These are phyloP conservation scores for Tulasnella sp. DNA, from an alignment of 768 basidiomycete species.

Conservation along the genomic window DNA sequence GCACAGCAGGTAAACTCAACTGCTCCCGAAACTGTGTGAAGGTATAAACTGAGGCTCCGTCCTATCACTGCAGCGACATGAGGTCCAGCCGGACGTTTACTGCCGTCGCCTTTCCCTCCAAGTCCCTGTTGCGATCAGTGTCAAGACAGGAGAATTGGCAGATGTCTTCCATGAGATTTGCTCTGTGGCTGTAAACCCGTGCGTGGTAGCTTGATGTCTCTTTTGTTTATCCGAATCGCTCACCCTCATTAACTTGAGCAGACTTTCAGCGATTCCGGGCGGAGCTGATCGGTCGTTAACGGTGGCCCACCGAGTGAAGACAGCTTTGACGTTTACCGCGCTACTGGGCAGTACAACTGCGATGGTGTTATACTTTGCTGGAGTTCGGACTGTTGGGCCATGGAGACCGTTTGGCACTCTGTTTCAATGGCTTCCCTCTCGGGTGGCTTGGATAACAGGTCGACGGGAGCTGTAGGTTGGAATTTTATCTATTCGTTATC, in stretches of 20 bases:
- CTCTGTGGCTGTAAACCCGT: constrained; percentile 80
- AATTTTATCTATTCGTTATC: neutral
- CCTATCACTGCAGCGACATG: constrained; percentile 58
- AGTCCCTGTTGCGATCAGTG: constrained; percentile 89
- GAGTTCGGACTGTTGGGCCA: constrained; percentile 37
- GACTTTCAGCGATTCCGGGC: constrained; percentile 62
- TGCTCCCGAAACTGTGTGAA: neutral
- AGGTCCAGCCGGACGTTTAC: constrained; percentile 97
- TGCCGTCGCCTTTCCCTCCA: constrained; percentile 80
- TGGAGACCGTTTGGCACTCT: constrained; percentile 32
- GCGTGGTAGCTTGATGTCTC: constrained; percentile 27
- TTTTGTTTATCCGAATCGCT: neutral
- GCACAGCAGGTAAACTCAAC: constrained; percentile 65
- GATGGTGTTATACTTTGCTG: constrained; percentile 50
- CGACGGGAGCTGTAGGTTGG: constrained; percentile 32
- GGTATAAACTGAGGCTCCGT: neutral
- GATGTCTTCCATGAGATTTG: constrained; percentile 84
- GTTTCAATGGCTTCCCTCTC: constrained; percentile 45
- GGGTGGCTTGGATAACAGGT: constrained; percentile 56
- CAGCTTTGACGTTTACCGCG: constrained; percentile 62
- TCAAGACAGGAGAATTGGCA: constrained; percentile 71
- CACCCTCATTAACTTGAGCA: constrained; percentile 26
- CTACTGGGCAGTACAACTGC: constrained; percentile 54
- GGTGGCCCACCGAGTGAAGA: constrained; percentile 52
- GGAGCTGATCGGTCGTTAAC: constrained; percentile 72